Evolutionary conservation across 2,329 filamentous ascomycete species (phyloP), one percentile per base, ranked within the genome.

Genomic region (Sclerotinia glacialis): DNA sequence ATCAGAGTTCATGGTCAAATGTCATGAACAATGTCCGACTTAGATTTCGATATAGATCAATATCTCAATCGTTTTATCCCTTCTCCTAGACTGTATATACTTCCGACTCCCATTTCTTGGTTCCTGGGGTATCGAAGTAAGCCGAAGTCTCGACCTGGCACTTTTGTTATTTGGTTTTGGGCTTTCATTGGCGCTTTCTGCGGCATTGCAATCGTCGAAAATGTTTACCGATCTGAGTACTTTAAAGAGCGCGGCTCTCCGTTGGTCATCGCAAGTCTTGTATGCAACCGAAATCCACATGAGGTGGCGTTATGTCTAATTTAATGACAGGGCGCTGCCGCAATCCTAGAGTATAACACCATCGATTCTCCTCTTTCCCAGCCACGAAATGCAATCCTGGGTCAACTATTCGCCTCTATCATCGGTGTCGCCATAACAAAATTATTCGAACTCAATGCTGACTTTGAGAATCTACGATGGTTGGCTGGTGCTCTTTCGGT

Each of bases 291-390:
- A 40, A 34, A 18, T 42, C 54, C 9, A 40, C 60, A 46, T 46
- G 34, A 26, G 18, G 40, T 37, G 7, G 28, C 18, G 5, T 50
- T 42, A 34, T 28, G 21, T 49, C 44, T 61, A 61, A 56, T 67
- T 18, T n/a, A 31, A 64, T 42, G 18, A 44, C 40, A 75, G 71
- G 90, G 90, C 62, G 90, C 90, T 5, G 86, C 89, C 3, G 89
- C 90, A 18, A 88, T 93, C n/a, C 83, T 93, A 47, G 85, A 90
- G 72, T 93, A 90, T 77, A 87, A 88, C 72, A 82, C 86, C 56
- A 88, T 92, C 71, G 86, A 90, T 60, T 89, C 89, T 0, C 89
- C 90, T 0, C 83, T 93, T 37, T 82, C 89, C 0, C 90, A 93
- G 73, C 90, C 90, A 0, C 86, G 90, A 31, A 91, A 89, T 75